Conservation (phyloP, 164 flowering plant species). For the Stephania cephalantha region DNA sequence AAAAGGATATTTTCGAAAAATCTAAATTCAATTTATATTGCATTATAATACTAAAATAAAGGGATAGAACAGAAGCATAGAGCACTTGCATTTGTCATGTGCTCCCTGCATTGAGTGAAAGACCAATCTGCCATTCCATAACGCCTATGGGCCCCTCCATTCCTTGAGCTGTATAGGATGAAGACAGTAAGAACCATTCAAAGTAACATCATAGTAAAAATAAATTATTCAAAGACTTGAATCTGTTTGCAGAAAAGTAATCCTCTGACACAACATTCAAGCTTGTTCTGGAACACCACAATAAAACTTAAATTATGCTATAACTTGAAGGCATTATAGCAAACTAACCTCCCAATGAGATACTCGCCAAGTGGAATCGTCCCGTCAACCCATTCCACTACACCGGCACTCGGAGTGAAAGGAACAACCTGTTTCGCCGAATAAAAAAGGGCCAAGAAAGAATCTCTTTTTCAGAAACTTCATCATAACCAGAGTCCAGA, state of each 20-base stretch:
- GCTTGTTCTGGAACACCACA: too few species aligned
- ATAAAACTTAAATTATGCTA: background rate
- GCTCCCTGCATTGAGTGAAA: conserved; percentile 67
- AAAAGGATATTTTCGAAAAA: background rate
- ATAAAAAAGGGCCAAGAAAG: background rate
- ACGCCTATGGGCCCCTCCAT: conserved; percentile 95
- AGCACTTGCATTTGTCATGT: conserved; percentile 67
- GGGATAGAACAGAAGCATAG: background rate
- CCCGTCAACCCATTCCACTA: conserved; percentile 97
- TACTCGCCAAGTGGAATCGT: conserved; percentile 95
- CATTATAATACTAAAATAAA: background rate
- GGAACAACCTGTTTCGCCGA: conserved; percentile 76
- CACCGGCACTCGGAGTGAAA: conserved; percentile 99
- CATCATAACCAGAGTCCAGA: background rate
- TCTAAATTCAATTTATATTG: background rate
- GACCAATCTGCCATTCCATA: conserved; percentile 91
- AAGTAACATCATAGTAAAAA: background rate
- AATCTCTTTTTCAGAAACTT: background rate
- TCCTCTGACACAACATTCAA: too few species aligned
- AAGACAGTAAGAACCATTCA: background rate
- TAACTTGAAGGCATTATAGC: background rate
- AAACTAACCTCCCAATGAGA: conserved; percentile 84
- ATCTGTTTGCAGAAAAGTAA: background rate
- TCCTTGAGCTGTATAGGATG: conserved; percentile 48
- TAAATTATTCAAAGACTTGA: background rate